Base-by-base conservation (phyloP, 768 basidiomycete genomes). In the Amanita pseudoporphyria region DNA sequence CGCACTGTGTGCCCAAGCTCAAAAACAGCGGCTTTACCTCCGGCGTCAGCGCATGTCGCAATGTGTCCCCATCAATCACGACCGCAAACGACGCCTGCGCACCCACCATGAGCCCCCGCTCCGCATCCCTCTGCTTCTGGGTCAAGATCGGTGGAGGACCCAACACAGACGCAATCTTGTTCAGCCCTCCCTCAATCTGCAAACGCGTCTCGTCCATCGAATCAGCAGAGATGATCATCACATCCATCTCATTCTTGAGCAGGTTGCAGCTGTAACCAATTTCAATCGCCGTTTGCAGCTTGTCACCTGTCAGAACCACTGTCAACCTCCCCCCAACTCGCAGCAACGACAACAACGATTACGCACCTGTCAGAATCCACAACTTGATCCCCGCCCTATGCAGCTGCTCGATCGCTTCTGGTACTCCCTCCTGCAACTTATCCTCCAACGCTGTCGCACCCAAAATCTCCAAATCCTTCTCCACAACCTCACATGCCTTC, bases 371-470 rank as follows among this genome's bases (percentile, higher is more conserved):
- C 43, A 97, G 68, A 64, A 98, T 95, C 95, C 95, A 99, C 2
- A 99, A 65, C 67, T 97, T 99, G 71, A 99, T 96, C 10, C 95
- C 95, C 1, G 95, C 95, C 24, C 77, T 72, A 59, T 96, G 92
- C 14, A 99, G 72, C 49, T 76, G 84, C 56, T 91, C 92, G 55
- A 99, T 98, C 1, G 95, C 87, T 51, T 96, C 94, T 0, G 95
- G 95, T 0, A 99, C 95, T 9, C 95, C 95, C 60, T 87, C 91
- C 60, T 99, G 95, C 53, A 98, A 68, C 70, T 97, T 96, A 67
- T 99, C 95, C 64, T 99, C 95, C 51, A 99, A 67, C 1, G 95
- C 95, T 1, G 95, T 98, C 9, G 94, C 95, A 0, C 95, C 95
- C 9, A 99, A 71, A 37, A 99, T 84, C n/a, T 67, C 63, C 36